Conservation (phyloP, 352 stramenopile species). For the Albugo candida region DNA sequence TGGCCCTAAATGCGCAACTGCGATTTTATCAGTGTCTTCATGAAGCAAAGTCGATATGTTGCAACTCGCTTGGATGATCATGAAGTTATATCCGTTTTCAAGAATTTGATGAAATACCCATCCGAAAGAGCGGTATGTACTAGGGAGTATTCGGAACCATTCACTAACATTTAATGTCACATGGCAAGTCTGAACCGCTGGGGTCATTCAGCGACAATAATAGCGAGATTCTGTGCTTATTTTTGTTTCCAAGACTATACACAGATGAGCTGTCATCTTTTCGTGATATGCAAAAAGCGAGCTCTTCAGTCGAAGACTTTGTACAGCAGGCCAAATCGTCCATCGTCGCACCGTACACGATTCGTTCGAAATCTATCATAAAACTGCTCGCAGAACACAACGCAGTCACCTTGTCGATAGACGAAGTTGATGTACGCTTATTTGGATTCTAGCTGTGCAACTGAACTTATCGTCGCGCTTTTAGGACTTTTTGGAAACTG, state of each 20-base stretch:
- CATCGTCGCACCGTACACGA: slow-evolving; percentile 56
- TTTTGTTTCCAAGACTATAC: slow-evolving; percentile 22
- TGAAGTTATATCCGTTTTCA: no score
- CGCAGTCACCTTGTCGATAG: not conserved
- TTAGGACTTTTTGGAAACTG: slow-evolving; percentile 16
- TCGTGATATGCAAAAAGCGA: slow-evolving; percentile 2
- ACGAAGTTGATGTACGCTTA: not conserved
- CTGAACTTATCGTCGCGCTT: slow-evolving; percentile 1
- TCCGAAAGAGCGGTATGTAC: no score
- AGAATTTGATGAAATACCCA: no score
- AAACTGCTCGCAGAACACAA: slow-evolving; percentile 2
- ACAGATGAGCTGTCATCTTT: slow-evolving; percentile 25
- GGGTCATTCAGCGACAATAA: not conserved
- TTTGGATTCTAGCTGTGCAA: not conserved
- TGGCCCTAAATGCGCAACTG: no score
- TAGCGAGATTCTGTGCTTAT: slow-evolving; percentile 36
- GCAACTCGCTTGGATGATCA: no score
- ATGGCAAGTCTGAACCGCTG: no score
- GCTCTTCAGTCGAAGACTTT: slow-evolving; percentile 26
- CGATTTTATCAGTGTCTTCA: no score
- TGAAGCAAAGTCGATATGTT: no score
- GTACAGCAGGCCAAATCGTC: slow-evolving; percentile 29
- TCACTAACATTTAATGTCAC: no score
- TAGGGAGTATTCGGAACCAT: no score
- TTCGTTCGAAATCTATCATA: slow-evolving; percentile 19